These are phyloP conservation scores for Penicillium brevicompactum DNA, from an alignment of 2,329 filamentous ascomycete species.

Conservation along the genomic window DNA sequence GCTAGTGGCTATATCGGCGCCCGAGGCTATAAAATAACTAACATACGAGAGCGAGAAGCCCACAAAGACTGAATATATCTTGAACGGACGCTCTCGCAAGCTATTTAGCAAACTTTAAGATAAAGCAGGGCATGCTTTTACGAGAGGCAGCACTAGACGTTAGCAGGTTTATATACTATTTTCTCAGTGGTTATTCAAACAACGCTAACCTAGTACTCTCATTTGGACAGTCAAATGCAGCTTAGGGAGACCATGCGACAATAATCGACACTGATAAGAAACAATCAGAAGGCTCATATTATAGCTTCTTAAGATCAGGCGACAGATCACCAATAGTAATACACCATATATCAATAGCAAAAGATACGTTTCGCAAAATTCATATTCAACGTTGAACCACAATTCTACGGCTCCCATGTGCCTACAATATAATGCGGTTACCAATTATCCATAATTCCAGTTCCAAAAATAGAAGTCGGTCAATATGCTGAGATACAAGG, in stretches of 20 bases:
- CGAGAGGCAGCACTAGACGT: too few relatives aligned
- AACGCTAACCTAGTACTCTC: background rate
- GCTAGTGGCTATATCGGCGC: background rate
- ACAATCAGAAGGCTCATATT: background rate
- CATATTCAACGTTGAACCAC: background rate
- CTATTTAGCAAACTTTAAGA: background rate
- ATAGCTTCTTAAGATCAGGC: background rate
- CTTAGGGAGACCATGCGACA: background rate
- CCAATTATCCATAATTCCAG: background rate
- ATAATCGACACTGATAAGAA: background rate
- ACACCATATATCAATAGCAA: background rate
- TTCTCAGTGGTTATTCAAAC: background rate
- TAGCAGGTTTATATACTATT: background rate
- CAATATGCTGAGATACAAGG: background rate
- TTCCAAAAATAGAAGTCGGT: background rate
- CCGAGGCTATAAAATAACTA: constrained; percentile 9
- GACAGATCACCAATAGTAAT: background rate
- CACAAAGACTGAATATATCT: background rate
- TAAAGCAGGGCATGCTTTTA: background rate
- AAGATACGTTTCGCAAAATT: background rate
- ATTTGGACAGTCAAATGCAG: background rate
- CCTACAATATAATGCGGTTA: background rate
- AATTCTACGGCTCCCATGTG: background rate
- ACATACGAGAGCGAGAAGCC: constrained; percentile 9
- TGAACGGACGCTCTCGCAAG: background rate